Evolutionary conservation across 805 yeast genomes (phyloP).

Genomic region (Sungouiella blattae): DNA sequence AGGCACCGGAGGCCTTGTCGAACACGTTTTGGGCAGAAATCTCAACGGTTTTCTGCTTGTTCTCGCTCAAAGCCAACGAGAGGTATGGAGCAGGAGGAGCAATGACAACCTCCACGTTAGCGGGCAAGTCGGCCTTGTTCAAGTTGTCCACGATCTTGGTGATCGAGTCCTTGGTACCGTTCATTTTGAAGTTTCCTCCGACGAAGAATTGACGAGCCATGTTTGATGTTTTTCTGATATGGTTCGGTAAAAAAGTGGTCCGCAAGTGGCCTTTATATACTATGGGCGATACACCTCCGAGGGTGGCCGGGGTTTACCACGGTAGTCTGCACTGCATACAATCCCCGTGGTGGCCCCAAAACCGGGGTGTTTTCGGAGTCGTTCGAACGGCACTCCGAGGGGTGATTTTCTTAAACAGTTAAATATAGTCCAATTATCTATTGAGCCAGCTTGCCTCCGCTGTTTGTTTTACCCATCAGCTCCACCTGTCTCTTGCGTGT

Average conservation of each 20-base stretch:
- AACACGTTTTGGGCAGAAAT: slow-evolving; percentile 92
- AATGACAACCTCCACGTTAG: slow-evolving; percentile 86
- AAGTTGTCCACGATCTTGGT: slow-evolving; percentile 77
- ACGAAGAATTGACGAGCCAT: slow-evolving; percentile 92
- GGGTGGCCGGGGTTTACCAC: slow-evolving; percentile 10
- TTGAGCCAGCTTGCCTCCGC: too few relatives aligned
- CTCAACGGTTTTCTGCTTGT: slow-evolving; percentile 68
- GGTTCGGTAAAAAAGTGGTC: not conserved
- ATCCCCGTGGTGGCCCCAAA: too few relatives aligned
- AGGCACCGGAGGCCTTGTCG: slow-evolving; percentile 89
- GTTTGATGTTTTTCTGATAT: slow-evolving; percentile 12
- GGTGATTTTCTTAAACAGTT: too few relatives aligned
- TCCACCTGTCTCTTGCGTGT: too few relatives aligned
- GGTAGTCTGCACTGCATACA: too few relatives aligned
- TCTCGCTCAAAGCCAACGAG: slow-evolving; percentile 64
- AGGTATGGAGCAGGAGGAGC: slow-evolving; percentile 96
- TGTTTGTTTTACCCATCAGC: too few relatives aligned
- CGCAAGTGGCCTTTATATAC: slow-evolving; percentile 4
- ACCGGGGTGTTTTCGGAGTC: too few relatives aligned
- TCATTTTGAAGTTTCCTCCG: slow-evolving; percentile 99
- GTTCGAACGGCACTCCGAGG: too few relatives aligned
- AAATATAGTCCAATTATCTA: too few relatives aligned
- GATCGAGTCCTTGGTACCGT: slow-evolving; percentile 88
- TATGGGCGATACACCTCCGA: slow-evolving; percentile 11
- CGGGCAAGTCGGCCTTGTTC: slow-evolving; percentile 72